These are phyloP conservation scores for Zizania latifolia DNA, from an alignment of 176 grass and related monocot species.

Conservation along the genomic window DNA sequence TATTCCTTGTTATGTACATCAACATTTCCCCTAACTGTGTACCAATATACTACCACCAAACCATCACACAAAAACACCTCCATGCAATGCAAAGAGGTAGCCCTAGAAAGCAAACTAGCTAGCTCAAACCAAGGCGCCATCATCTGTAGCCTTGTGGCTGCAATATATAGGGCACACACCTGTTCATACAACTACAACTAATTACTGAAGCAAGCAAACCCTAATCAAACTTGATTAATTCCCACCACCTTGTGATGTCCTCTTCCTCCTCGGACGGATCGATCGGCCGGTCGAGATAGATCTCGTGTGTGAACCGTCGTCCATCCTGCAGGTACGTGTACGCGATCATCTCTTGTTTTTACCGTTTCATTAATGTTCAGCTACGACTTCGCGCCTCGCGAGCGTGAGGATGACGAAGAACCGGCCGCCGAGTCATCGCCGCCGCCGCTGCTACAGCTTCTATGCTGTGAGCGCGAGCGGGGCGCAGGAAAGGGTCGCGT, in stretches of 20 bases:
- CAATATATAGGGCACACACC: background rate
- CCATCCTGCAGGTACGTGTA: no score
- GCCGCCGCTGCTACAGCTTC: background rate
- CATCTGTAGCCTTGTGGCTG: background rate
- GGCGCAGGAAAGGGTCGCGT: constrained; percentile 28
- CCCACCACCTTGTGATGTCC: no score
- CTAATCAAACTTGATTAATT: no score
- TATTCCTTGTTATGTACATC: no score
- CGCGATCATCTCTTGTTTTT: no score
- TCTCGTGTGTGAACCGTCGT: no score
- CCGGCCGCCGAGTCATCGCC: background rate
- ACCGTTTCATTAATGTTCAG: background rate
- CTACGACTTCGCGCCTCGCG: background rate
- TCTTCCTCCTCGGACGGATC: no score
- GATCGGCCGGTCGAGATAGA: no score
- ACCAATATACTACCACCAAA: background rate
- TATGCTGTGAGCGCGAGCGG: constrained; percentile 22
- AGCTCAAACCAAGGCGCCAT: background rate
- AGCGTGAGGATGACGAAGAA: background rate
- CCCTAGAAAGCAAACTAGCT: background rate
- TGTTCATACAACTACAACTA: no score
- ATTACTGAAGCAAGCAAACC: no score
- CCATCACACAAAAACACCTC: background rate
- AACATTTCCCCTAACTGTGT: no score
- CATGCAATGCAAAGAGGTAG: background rate